Evolutionary conservation across 2,329 filamentous ascomycete species (phyloP).

Genomic region (Exophiala sp.): DNA sequence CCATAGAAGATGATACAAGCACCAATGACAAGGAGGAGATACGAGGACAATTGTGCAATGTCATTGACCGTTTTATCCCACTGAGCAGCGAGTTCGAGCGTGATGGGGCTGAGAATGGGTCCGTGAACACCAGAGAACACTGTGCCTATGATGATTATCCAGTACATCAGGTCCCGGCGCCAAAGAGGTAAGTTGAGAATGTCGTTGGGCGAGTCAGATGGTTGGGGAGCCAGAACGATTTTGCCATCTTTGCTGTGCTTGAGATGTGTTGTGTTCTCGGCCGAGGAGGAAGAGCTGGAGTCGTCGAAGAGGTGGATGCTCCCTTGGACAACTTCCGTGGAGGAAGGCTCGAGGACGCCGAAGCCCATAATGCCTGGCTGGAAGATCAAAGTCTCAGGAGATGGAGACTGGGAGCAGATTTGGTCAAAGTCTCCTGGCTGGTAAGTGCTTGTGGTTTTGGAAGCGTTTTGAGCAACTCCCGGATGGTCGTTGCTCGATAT

Average conservation of each 20-base stretch:
- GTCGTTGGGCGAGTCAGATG: conserved; percentile 84
- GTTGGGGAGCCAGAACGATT: conserved; percentile 86
- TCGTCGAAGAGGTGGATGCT: conserved; percentile 11
- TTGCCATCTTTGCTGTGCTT: conserved; percentile 58
- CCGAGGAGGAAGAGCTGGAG: not conserved
- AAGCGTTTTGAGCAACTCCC: not conserved
- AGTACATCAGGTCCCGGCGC: conserved; percentile 80
- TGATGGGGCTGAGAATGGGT: conserved; percentile 67
- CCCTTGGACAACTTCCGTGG: conserved; percentile 7
- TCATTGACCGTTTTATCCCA: conserved; percentile 71
- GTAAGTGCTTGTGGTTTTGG: not conserved
- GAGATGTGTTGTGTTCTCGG: conserved; percentile 8
- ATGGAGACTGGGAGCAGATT: too few species aligned
- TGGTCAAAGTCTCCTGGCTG: not conserved
- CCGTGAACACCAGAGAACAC: conserved; percentile 7
- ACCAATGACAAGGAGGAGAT: conserved; percentile 79
- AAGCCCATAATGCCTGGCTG: not conserved
- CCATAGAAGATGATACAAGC: conserved; percentile 67
- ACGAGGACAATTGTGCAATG: conserved; percentile 48
- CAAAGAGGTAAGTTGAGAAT: conserved; percentile 85
- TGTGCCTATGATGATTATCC: conserved; percentile 77
- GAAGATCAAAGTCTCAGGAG: too few species aligned
- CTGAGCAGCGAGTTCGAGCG: conserved; percentile 67
- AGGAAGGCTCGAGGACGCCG: conserved; percentile 3
- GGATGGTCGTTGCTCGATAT: not conserved